These are phyloP conservation scores for Sambucus nigra DNA, from an alignment of 129 eudicot genomes.

Conservation along the genomic window DNA sequence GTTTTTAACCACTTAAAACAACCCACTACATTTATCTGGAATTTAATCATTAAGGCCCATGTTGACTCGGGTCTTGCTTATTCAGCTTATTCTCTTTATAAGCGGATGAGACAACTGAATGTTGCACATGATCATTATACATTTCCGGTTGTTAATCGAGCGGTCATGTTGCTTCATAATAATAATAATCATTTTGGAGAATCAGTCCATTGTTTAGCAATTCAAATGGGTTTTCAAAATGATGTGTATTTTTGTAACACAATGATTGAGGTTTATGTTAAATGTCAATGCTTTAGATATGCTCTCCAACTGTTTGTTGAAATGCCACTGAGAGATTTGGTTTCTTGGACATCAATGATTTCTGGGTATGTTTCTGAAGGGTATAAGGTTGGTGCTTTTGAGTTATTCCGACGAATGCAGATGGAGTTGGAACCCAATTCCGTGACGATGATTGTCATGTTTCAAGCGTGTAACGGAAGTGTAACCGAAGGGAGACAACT, in stretches of 20 bases:
- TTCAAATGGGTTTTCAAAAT: slow-evolving; percentile 32
- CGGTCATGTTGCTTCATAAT: slow-evolving; percentile 14
- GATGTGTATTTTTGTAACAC: slow-evolving; percentile 42
- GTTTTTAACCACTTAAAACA: slow-evolving; percentile 9
- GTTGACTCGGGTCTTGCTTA: slow-evolving; percentile 15
- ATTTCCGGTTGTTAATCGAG: slow-evolving; percentile 26
- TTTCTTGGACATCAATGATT: slow-evolving; percentile 42
- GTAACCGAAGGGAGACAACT: slow-evolving; percentile 23
- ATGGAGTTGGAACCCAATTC: slow-evolving; percentile 30
- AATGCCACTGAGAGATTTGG: slow-evolving; percentile 40
- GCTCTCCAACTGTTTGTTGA: slow-evolving; percentile 29
- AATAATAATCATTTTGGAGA: slow-evolving; percentile 8
- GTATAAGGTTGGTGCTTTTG: slow-evolving; percentile 17
- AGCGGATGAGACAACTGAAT: slow-evolving; percentile 29
- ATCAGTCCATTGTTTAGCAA: slow-evolving; percentile 29
- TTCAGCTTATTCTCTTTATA: slow-evolving; percentile 21
- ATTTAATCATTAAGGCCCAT: slow-evolving; percentile 28
- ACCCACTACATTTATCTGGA: slow-evolving; percentile 30
- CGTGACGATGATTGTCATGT: slow-evolving; percentile 31
- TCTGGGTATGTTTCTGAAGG: slow-evolving; percentile 27
- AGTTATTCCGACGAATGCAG: slow-evolving; percentile 27
- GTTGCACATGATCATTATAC: slow-evolving; percentile 39
- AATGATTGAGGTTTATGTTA: slow-evolving; percentile 28
- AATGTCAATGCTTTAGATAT: slow-evolving; percentile 11
- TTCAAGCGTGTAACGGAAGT: slow-evolving; percentile 20